phyloP scores from a whole-genome alignment of 2,329 filamentous ascomycete genomes.

The Aspergillus novofumigatus region DNA sequence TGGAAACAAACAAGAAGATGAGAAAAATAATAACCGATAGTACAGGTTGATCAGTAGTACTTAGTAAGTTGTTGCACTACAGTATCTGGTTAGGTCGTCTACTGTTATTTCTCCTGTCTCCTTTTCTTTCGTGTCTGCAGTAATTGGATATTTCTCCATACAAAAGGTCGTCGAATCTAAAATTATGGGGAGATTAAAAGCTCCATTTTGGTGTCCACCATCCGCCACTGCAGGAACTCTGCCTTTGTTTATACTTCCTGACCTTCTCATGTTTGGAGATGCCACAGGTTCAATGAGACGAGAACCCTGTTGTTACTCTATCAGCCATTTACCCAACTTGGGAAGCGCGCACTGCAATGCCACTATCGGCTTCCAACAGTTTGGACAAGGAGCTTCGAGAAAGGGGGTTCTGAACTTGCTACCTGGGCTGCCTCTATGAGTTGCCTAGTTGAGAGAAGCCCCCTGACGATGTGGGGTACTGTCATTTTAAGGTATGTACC shows the following conservation, averaged over 20 bases:
- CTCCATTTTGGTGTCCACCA: background rate
- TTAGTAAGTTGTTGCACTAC: background rate
- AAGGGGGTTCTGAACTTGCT: background rate
- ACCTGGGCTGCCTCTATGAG: background rate
- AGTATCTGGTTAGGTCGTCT: background rate
- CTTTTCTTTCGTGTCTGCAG: background rate
- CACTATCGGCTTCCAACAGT: background rate
- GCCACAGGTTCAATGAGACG: background rate
- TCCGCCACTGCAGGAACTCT: background rate
- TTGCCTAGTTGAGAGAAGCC: background rate
- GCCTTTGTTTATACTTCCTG: background rate
- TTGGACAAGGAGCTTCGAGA: too few species aligned
- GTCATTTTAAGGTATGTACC: background rate
- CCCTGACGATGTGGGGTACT: conserved; percentile 6
- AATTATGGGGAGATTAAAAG: background rate
- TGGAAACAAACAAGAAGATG: background rate
- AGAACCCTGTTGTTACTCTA: background rate
- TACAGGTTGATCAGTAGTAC: conserved; percentile 8
- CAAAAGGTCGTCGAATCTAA: conserved; percentile 6
- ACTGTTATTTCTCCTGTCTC: background rate
- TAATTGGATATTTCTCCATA: conserved; percentile 8
- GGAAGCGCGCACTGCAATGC: background rate
- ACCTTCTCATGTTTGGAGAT: background rate
- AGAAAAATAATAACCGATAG: conserved; percentile 2
- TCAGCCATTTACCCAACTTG: background rate